Evolutionary conservation across 139 green algal genomes (phyloP).

Genomic region (Chlorella ohadii): DNA sequence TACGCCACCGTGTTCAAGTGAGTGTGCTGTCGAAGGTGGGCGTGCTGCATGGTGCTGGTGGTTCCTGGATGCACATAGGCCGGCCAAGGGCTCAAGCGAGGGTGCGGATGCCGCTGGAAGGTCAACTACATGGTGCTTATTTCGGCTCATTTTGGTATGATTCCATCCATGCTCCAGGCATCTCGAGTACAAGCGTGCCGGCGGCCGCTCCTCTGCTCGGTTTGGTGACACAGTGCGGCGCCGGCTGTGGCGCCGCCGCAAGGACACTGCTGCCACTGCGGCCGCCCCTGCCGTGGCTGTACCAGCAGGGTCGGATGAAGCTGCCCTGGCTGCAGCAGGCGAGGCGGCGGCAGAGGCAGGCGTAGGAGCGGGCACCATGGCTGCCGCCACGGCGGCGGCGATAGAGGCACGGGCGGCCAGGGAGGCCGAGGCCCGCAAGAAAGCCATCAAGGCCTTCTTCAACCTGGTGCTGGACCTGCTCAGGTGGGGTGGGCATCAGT

Average conservation of each 20-base stretch:
- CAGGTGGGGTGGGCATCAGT: slow-evolving; percentile 9
- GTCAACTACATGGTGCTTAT: no score
- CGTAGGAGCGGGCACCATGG: not conserved
- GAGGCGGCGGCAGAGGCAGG: not conserved
- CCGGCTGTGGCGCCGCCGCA: slow-evolving; percentile 34
- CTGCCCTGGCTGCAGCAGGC: slow-evolving; percentile 27
- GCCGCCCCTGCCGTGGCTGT: not conserved
- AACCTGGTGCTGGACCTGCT: slow-evolving; percentile 51
- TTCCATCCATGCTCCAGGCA: slow-evolving; percentile 46
- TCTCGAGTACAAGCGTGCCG: slow-evolving; percentile 53
- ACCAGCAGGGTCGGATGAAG: not conserved
- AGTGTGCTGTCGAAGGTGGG: not conserved
- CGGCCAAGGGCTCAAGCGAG: no score
- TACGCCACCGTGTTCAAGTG: slow-evolving; percentile 66
- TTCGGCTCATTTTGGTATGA: no score
- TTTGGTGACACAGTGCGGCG: slow-evolving; percentile 57
- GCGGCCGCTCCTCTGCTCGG: slow-evolving; percentile 46
- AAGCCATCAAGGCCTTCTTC: slow-evolving; percentile 47
- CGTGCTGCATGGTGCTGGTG: not conserved
- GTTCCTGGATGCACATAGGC: not conserved
- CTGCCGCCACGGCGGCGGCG: not conserved
- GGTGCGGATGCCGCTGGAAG: no score
- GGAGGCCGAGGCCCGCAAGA: slow-evolving; percentile 47
- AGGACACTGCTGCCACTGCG: not conserved
- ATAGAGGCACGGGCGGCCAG: slow-evolving; percentile 3